A percentile compares a stretch with the other conserved stretches of the same genome.
phyloP scores from a whole-genome alignment of 805 yeast species.

The Jamesozyma jinghongensis region DNA sequence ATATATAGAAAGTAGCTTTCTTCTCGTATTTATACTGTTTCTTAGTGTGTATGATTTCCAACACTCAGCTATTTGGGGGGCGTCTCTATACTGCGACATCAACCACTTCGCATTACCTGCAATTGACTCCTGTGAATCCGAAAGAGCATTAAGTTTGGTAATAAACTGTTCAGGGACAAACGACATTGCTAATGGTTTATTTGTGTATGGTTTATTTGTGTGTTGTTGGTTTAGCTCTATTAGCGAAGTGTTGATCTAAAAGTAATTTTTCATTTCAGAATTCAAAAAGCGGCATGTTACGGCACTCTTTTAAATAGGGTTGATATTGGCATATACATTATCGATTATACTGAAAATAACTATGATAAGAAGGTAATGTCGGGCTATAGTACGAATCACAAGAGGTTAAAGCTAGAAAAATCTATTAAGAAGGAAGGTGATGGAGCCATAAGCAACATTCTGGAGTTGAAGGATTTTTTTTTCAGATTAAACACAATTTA shows the following conservation, averaged over 20 bases:
- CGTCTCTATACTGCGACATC: slow-evolving; percentile 21
- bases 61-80: slow-evolving; percentile 17
- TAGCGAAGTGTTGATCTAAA: too few species aligned
- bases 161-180: slow-evolving; percentile 24
- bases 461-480: slow-evolving; percentile 40
- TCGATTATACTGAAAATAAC: too few species aligned
- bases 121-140: slow-evolving; percentile 30
- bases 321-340: too few species aligned
- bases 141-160: slow-evolving; percentile 19
- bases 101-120: slow-evolving; percentile 29
- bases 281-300: too few species aligned
- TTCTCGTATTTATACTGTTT: slow-evolving; percentile 20
- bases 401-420: too few species aligned
- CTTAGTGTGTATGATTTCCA: slow-evolving; percentile 23
- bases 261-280: too few species aligned
- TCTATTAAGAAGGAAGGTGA: too few species aligned
- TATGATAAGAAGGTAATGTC: too few species aligned
- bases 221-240: too few species aligned
- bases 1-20: slow-evolving; percentile 25
- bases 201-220: background rate
- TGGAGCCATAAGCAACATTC: slow-evolving; percentile 13
- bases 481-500: slow-evolving; percentile 49
- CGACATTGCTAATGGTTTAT: slow-evolving; percentile 10
- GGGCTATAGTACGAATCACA: too few species aligned
- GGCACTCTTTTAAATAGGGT: too few species aligned